Evolutionary conservation across 805 yeast genomes (phyloP).

Genomic region (Candida vartiovaarae): DNA sequence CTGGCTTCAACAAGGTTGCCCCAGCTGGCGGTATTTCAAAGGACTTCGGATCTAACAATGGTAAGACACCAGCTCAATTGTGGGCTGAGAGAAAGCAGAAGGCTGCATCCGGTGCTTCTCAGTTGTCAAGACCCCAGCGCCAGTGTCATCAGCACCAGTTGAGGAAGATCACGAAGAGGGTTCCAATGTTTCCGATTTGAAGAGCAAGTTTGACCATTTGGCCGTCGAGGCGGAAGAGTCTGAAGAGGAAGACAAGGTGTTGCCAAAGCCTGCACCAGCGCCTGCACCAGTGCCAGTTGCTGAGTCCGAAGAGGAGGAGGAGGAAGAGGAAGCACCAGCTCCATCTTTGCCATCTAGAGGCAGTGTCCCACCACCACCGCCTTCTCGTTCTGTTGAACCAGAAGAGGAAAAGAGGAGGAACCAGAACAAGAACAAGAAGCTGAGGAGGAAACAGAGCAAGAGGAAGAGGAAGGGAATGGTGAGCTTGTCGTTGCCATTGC

Average conservation of each 20-base stretch:
- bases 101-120: slow-evolving; percentile 16
- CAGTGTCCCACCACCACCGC: slow-evolving; percentile 12
- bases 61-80: slow-evolving; percentile 89
- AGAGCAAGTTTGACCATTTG: slow-evolving; percentile 30
- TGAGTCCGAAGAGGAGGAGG: slow-evolving; percentile 7
- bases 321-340: slow-evolving; percentile 18
- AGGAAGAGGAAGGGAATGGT: slow-evolving; percentile 10
- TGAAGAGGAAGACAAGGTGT: slow-evolving; percentile 18
- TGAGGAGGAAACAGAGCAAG: slow-evolving; percentile 14
- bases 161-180: slow-evolving; percentile 25
- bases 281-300: slow-evolving; percentile 5
- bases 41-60: slow-evolving; percentile 57
- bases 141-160: slow-evolving; percentile 21
- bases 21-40: slow-evolving; percentile 53
- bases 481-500: slow-evolving; percentile 55
- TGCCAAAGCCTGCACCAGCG: slow-evolving; percentile 9
- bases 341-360: slow-evolving; percentile 21
- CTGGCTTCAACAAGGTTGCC: slow-evolving; percentile 27
- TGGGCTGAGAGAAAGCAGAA: slow-evolving; percentile 86
- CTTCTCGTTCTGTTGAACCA: slow-evolving; percentile 12
- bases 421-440: slow-evolving; percentile 12
- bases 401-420: slow-evolving; percentile 7
- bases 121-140: slow-evolving; percentile 5
- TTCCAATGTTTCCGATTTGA: slow-evolving; percentile 27
- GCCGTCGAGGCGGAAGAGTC: slow-evolving; percentile 17